Evolutionary conservation across 305 asterid species (phyloP), one percentile per base, ranked within the genome.

Genomic region (Fraxinus velutina): DNA sequence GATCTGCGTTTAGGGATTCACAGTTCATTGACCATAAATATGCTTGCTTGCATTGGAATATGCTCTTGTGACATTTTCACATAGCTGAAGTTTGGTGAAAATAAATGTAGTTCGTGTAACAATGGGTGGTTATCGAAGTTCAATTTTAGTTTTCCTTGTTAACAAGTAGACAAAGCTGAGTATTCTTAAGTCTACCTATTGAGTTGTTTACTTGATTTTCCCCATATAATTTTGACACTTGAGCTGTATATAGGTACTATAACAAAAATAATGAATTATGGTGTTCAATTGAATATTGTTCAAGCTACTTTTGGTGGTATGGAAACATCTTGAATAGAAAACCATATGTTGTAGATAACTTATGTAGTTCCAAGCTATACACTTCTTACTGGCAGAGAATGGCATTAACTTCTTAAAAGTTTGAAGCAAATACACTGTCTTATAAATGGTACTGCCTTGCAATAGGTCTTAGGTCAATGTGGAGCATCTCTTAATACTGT

Each of bases 401-500:
- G 72, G 68, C 29, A 57, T 57, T 57, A 34, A 21, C 39, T 80
- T 73, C 42, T 50, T 70, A 21, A 21, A 57, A 5, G 30, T 17
- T 10, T 64, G 64, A 55, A 55, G 68, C 72, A 34, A 30, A 27
- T 64, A 44, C 60, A 19, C 75, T 33, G 60, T 27, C 34, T 24
- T 74, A 21, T 6, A 8, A 19, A 60, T n/a, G 6, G 34, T 32
- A 5, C 33, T 57, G 30, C 60, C 57, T 44, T 68, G 60, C 79
- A 70, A 44, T 64, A 60, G 72, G 68, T 33, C 30, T 77, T 57
- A 76, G 34, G 57, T 36, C 73, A 5, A 66, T 27, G 8, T 80
- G 19, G 15, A 76, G 64, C 81, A 76, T 21, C 75, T 71, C 55
- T 37, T 76, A 21, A 42, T 30, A 42, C 75, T 80, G 24, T 37